Conservation (phyloP, 306 rosid genomes). For the Amphicarpaea edgeworthii region DNA sequence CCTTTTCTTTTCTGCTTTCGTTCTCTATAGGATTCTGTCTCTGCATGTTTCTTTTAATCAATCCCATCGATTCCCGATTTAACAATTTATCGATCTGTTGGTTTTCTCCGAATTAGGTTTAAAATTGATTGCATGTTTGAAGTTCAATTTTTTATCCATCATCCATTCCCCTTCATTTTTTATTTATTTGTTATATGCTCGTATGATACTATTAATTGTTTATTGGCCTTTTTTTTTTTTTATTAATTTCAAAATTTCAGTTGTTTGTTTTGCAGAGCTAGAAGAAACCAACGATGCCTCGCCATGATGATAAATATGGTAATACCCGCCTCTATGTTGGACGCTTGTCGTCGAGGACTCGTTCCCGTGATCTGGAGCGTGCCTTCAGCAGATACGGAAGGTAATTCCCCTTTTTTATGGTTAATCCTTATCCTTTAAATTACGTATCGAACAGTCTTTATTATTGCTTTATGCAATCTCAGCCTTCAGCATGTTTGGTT, state of each 20-base stretch:
- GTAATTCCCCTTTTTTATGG: constrained; percentile 39
- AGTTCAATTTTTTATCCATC: constrained; percentile 2
- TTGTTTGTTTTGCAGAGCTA: constrained; percentile 26
- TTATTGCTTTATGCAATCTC: not conserved
- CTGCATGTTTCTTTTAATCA: not conserved
- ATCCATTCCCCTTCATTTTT: not conserved
- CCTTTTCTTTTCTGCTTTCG: not conserved
- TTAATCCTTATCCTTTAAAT: not conserved
- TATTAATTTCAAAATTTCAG: not conserved
- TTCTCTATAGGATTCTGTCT: not conserved
- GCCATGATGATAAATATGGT: constrained; percentile 76
- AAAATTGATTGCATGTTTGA: not conserved
- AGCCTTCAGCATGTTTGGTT: not conserved
- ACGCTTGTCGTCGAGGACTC: constrained; percentile 69
- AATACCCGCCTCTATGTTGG: constrained; percentile 80
- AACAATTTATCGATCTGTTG: not conserved
- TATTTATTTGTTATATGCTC: not conserved
- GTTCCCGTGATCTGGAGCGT: constrained; percentile 77
- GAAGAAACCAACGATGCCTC: constrained; percentile 67
- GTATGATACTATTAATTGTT: not conserved
- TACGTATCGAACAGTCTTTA: not conserved
- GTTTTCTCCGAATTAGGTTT: not conserved
- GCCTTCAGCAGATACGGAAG: constrained; percentile 78
- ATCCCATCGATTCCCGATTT: not conserved
- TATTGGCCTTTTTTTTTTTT: too few relatives aligned